A percentile compares a stretch with the other conserved stretches of the same genome.
Conservation (phyloP, 176 grass and related monocot species). For the Aegilops umbellulata region DNA sequence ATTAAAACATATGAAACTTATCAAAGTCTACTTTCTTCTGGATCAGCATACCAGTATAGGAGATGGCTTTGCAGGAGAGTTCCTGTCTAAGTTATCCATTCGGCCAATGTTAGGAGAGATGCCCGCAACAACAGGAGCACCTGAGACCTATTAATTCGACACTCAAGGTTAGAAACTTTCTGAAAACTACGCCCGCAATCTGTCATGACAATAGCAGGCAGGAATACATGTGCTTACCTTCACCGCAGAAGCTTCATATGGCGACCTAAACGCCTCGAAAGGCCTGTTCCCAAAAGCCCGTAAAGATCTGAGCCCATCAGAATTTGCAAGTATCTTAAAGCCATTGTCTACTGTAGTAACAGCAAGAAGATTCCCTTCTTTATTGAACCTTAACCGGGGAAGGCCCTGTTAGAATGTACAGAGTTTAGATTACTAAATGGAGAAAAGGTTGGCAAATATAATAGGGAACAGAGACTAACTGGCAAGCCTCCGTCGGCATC, state of each 20-base stretch:
- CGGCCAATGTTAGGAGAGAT: slow-evolving; percentile 74
- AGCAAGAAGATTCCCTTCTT: slow-evolving; percentile 96
- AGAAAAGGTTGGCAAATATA: slow-evolving; percentile 1
- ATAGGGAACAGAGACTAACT: slow-evolving; percentile 50
- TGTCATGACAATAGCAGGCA: slow-evolving; percentile 19
- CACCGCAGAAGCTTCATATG: slow-evolving; percentile 85
- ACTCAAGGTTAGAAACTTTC: slow-evolving; percentile 19
- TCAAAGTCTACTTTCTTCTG: not conserved
- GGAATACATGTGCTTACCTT: slow-evolving; percentile 50
- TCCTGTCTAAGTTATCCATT: slow-evolving; percentile 82
- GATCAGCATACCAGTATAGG: slow-evolving; percentile 60
- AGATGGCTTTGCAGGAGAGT: slow-evolving; percentile 91
- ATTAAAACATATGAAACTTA: slow-evolving; percentile 15
- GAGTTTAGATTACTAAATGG: slow-evolving; percentile 25
- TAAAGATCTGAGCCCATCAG: slow-evolving; percentile 68
- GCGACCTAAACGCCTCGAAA: slow-evolving; percentile 73
- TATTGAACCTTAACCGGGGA: slow-evolving; percentile 95
- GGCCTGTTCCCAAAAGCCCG: slow-evolving; percentile 49
- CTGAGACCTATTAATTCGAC: slow-evolving; percentile 57
- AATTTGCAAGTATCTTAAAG: slow-evolving; percentile 95
- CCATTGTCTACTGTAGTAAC: slow-evolving; percentile 85
- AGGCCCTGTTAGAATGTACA: slow-evolving; percentile 49
- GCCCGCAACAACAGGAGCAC: slow-evolving; percentile 71
- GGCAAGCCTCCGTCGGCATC: slow-evolving; percentile 84
- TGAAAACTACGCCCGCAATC: slow-evolving; percentile 2